Evolutionary conservation across 78 protist genomes (phyloP), one percentile per base, ranked within the genome.

Genomic region (Tieghemostelium lacteum): DNA sequence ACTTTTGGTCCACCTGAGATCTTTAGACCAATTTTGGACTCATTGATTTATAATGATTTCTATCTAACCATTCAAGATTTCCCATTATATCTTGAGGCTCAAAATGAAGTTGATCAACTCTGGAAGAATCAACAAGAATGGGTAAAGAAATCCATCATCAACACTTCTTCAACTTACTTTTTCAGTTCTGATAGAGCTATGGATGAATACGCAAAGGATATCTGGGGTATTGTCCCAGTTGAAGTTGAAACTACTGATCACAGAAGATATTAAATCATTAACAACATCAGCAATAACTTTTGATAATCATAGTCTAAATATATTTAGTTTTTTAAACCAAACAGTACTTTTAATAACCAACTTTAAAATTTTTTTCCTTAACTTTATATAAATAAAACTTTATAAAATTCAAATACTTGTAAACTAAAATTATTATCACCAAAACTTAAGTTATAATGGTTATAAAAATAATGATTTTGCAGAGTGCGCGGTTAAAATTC

Each of bases 151-250:
- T 71, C 87, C 57, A 75, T 93, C 52, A 62, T 93, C 67, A 85
- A 88, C 54, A 86, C 83, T 50, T 52, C 95, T 31, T 72, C 69
- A 50, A 93, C 92, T 80, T 97, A 96, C 73, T 89, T 88, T 86
- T 98, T 98, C 92, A 61, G 88, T 66, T 60, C 94, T 54, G 99
- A 98, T 80, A 95, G 98, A 37, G 95, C 97, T 42, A 96, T 98
- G 92, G 42, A 66, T n/a, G 96, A 98, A 72, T 98, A 98, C 40
- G 98, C 99, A 26, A 31, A 92, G 39, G 78, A 96, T 26, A 95
- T 98, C 72, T 98, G 99, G 99, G 64, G 66, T 65, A 76, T 96
- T 61, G 39, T 92, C 73, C 94, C 94, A 65, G 63, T 76, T 83
- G 91, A 83, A 83, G 91, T 83, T 40, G 91, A 83, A 60, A 83